Evolutionary conservation across 495 filamentous ascomycete genomes (phyloP), one percentile per base, ranked within the genome.

Genomic region (Trichocladium uniseriatum): DNA sequence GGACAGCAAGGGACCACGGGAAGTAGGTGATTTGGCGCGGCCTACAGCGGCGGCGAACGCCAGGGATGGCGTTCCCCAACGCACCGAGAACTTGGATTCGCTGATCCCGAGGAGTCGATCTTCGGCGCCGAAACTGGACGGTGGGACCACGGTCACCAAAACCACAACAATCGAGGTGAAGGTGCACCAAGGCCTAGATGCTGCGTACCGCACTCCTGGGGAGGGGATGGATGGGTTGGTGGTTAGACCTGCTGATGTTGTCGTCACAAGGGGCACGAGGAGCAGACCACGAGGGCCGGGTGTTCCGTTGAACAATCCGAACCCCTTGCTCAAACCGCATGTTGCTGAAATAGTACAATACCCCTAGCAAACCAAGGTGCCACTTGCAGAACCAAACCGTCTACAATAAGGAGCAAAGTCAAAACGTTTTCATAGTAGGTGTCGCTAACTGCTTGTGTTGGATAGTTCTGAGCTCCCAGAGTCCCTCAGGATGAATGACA

Each of bases 281-380:
- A 67, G 70, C 20, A 50, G 59, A n/a, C 63, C 60, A n/a, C 58
- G 66, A n/a, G 73, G 75, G 1, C 74, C 71, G 29, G 68, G 69
- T 29, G 66, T 75, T 5, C 61, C n/a, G n/a, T n/a, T n/a, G n/a
- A n/a, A n/a, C n/a, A n/a, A n/a, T n/a, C n/a, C n/a, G n/a, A n/a
- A n/a, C n/a, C n/a, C n/a, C n/a, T n/a, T n/a, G n/a, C n/a, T n/a
- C n/a, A n/a, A n/a, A n/a, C n/a, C n/a, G n/a, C n/a, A n/a, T n/a
- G n/a, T n/a, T n/a, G n/a, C n/a, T n/a, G n/a, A n/a, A n/a, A n/a
- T n/a, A n/a, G n/a, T n/a, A n/a, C n/a, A n/a, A n/a, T n/a, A n/a
- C n/a, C n/a, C n/a, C n/a, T n/a, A n/a, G n/a, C n/a, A n/a, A n/a
- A n/a, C n/a, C n/a, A n/a, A n/a, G n/a, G n/a, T n/a, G n/a, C n/a